These are phyloP conservation scores for Neopestalotiopsis sp. DNA, from an alignment of 2,329 filamentous ascomycete species.

Conservation along the genomic window DNA sequence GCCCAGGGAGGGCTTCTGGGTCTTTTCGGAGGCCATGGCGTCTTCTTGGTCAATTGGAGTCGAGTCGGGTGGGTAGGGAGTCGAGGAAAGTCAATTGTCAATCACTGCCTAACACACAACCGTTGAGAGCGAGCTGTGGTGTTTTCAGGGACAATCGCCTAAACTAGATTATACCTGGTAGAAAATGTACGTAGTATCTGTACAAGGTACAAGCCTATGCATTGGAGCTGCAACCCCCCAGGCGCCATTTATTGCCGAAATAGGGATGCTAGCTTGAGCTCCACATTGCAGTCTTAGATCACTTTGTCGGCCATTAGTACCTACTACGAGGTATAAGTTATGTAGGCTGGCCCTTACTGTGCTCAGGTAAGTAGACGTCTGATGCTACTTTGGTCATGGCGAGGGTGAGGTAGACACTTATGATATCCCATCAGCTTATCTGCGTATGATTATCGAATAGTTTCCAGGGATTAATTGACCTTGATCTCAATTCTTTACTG, in stretches of 20 bases:
- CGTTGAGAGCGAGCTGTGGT: not conserved
- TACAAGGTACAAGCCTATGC: not conserved
- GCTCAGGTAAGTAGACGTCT: no score
- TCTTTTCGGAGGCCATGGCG: conserved; percentile 23
- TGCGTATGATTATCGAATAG: no score
- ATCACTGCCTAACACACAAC: not conserved
- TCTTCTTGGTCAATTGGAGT: not conserved
- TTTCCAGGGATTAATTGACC: no score
- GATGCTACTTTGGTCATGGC: no score
- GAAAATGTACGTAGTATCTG: not conserved
- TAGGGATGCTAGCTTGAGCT: conserved; percentile 3
- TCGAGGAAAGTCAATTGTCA: not conserved
- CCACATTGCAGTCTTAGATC: not conserved
- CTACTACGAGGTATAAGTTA: not conserved
- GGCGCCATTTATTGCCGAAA: conserved; percentile 5
- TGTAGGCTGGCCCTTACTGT: not conserved
- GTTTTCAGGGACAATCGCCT: conserved; percentile 4
- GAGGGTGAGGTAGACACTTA: no score
- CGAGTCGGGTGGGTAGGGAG: not conserved
- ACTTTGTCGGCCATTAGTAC: not conserved
- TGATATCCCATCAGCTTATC: no score
- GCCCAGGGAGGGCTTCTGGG: conserved; percentile 56
- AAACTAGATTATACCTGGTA: not conserved
- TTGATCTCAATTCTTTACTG: no score
- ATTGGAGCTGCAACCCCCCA: not conserved